Base-by-base conservation (phyloP, 306 rosid genomes). In the Lithocarpus polystachyus region DNA sequence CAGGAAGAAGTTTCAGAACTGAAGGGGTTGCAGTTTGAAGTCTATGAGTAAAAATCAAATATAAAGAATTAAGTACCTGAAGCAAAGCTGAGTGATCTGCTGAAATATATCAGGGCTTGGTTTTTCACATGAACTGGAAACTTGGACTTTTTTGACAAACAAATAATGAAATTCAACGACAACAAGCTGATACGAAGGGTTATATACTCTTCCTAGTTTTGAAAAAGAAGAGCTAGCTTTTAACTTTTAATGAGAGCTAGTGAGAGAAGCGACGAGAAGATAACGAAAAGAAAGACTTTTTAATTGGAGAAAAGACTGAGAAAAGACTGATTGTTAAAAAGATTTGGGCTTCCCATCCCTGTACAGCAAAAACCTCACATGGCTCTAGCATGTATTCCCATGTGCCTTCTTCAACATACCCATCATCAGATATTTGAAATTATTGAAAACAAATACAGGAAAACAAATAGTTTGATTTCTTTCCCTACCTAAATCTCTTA, bases 271-370 rank as follows among this genome's bases (percentile, higher is more conserved):
- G 71, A 76, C 56, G 31, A 70, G 45, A 75, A 75, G 73, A 81
- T 51, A 74, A 20, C 60, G 29, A 45, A 72, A 72, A 79, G 82
- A 62, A 68, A 74, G 78, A 80, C 19, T 77, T 75, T 68, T 26
- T 77, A 75, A 81, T 67, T 76, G 80, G 79, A 78, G 76, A 68
- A 85, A 78, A 72, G 68, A 29, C 14, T 43, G 31, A 26, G 14
- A 56, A 33, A 53, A 76, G 35, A 81, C 88, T 87, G 75, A 81
- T 86, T 84, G 87, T 75, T 26, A 68, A 70, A 75, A 83, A 73
- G 78, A 74, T 75, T 81, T 35, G 84, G 86, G 84, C 17, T 77
- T 81, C 88, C 87, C 87, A 89, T 87, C 82, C 82, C 85, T 81
- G 65, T 70, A 82, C 72, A 77, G 80, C 78, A 10, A 84, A 72